These are phyloP conservation scores for Penicillium brasilianum DNA, from an alignment of 2,329 filamentous ascomycete species.

Conservation along the genomic window DNA sequence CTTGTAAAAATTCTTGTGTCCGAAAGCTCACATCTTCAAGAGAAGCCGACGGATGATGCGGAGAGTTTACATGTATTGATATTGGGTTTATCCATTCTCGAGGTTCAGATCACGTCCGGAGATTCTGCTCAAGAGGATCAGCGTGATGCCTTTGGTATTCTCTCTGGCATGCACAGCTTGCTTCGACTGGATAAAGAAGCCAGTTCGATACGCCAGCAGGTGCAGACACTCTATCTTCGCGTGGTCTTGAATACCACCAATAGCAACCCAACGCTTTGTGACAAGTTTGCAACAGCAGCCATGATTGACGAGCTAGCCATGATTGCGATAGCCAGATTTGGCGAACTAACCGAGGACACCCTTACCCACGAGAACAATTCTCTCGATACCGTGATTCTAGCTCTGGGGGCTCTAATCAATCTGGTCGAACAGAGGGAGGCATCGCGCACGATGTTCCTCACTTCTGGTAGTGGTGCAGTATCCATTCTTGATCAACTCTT, in stretches of 20 bases:
- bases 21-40: conserved; percentile 12
- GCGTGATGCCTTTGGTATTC: conserved; percentile 33
- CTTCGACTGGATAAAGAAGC: conserved; percentile 34
- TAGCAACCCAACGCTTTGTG: conserved; percentile 72
- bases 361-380: conserved; percentile 56
- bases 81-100: conserved; percentile 44
- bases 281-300: conserved; percentile 62
- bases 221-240: conserved; percentile 59
- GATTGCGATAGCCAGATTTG: conserved; percentile 43
- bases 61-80: conserved; percentile 34
- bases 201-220: conserved; percentile 30
- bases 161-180: conserved; percentile 46
- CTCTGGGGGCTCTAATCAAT: conserved; percentile 84
- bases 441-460: conserved; percentile 60
- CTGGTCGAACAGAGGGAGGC: conserved; percentile 76
- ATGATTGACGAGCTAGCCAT: conserved; percentile 45
- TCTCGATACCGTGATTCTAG: conserved; percentile 75
- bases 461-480: conserved; percentile 40
- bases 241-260: conserved; percentile 87
- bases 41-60: conserved; percentile 4
- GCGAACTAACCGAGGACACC: conserved; percentile 37
- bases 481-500: conserved; percentile 65
- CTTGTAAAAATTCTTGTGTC: conserved; percentile 38
- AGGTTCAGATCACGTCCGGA: conserved; percentile 42
- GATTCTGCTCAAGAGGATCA: conserved; percentile 35